Evolutionary conservation across 1,139 yeast genomes (phyloP).

Genomic region (Meyerozyma athensensis): DNA sequence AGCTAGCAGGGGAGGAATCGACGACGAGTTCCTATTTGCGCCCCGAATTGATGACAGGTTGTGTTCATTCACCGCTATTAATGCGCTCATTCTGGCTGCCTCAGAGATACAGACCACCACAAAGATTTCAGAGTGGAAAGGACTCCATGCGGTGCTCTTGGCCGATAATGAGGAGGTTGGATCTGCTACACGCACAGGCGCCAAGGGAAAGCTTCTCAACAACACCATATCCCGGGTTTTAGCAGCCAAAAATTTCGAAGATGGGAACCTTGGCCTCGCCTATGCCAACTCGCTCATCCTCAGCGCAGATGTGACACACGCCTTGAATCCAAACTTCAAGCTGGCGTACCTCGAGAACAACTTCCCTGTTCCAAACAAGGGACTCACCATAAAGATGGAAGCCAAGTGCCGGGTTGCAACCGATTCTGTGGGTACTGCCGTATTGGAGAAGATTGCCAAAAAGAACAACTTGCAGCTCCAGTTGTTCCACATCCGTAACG

Average conservation of each 20-base stretch:
- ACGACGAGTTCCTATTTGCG: conserved; percentile 37
- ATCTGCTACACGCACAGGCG: conserved; percentile 39
- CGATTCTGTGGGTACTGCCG: conserved; percentile 34
- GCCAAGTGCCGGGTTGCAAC: conserved; percentile 41
- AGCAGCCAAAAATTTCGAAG: conserved; percentile 4
- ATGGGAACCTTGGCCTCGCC: conserved; percentile 15
- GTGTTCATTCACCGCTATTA: conserved; percentile 38
- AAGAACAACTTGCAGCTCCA: conserved; percentile 28
- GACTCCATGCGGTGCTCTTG: conserved; percentile 34
- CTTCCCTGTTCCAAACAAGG: conserved; percentile 39
- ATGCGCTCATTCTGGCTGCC: conserved; percentile 22
- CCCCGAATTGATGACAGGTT: conserved; percentile 44
- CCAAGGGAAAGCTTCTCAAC: conserved; percentile 28
- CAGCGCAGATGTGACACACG: conserved; percentile 46
- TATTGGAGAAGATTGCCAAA: conserved; percentile 29
- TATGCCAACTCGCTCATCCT: conserved; percentile 36
- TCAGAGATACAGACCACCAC: neutral
- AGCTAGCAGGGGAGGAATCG: conserved; percentile 38
- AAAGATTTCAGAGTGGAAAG: conserved; percentile 21
- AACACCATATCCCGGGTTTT: conserved; percentile 14
- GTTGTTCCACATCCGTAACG: conserved; percentile 42
- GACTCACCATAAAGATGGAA: conserved; percentile 37
- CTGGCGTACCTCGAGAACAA: conserved; percentile 34
- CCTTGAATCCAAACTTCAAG: conserved; percentile 41
- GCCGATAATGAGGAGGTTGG: conserved; percentile 46